These are phyloP conservation scores for Meyerozyma guilliermondii DNA, from an alignment of 1,139 yeast genomes.

Conservation along the genomic window DNA sequence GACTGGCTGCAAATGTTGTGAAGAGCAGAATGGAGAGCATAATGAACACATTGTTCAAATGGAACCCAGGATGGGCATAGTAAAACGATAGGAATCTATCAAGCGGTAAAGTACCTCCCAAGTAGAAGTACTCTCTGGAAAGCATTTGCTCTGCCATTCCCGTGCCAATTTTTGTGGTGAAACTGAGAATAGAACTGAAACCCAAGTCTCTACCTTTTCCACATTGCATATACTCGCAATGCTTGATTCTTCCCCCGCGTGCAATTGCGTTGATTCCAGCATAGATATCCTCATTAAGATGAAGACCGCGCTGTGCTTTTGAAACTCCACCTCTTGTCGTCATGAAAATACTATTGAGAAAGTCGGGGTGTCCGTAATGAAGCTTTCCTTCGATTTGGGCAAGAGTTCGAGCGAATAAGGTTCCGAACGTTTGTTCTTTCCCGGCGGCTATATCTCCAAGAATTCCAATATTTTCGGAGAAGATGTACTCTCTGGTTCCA, in stretches of 20 bases:
- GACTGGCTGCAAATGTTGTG: constrained; percentile 39
- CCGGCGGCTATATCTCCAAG: constrained; percentile 56
- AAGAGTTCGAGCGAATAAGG: constrained; percentile 49
- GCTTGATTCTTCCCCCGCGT: constrained; percentile 52
- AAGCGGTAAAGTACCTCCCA: constrained; percentile 44
- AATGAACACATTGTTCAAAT: constrained; percentile 48
- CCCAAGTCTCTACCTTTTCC: constrained; percentile 56
- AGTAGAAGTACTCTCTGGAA: constrained; percentile 47
- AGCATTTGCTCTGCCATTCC: constrained; percentile 58
- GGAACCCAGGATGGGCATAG: constrained; percentile 56
- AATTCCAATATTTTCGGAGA: constrained; percentile 50
- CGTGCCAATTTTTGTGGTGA: constrained; percentile 53
- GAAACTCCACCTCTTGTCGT: constrained; percentile 54
- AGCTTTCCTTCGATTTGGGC: constrained; percentile 53
- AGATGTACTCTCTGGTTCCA: constrained; percentile 52
- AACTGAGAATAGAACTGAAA: constrained; percentile 48
- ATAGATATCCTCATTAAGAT: constrained; percentile 51
- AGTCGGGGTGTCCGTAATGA: constrained; percentile 57
- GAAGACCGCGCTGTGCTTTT: constrained; percentile 51
- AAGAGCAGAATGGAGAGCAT: constrained; percentile 44
- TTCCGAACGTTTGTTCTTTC: constrained; percentile 55
- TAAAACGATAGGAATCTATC: constrained; percentile 50
- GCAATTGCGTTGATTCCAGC: constrained; percentile 52
- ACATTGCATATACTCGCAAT: constrained; percentile 54
- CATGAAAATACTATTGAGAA: constrained; percentile 46